Evolutionary conservation across 768 basidiomycete genomes (phyloP).

Genomic region (Panellus pusillus): DNA sequence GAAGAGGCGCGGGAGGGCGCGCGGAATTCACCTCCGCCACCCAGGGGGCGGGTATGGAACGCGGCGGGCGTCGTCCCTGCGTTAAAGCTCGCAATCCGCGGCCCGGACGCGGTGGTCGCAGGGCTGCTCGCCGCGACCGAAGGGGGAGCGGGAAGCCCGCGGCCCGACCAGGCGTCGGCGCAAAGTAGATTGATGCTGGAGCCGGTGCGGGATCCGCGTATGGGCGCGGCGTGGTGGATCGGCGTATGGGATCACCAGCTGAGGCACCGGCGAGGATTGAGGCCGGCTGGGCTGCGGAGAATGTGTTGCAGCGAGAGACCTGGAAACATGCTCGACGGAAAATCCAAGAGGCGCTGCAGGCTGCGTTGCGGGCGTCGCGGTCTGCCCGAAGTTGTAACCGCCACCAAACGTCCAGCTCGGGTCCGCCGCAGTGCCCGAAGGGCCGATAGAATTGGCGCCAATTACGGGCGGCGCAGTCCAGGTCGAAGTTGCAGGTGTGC

Average conservation of each 20-base stretch:
- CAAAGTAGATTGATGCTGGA: neutral
- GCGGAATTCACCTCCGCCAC: neutral
- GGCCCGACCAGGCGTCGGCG: slow-evolving; percentile 1
- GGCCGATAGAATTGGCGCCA: neutral
- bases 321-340: neutral
- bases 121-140: slow-evolving; percentile 8
- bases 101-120: slow-evolving; percentile 2
- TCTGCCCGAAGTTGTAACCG: slow-evolving; percentile 6
- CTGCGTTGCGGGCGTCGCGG: neutral
- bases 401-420: slow-evolving; percentile 3
- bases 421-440: neutral
- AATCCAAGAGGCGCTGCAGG: slow-evolving; percentile 6
- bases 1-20: slow-evolving; percentile 7
- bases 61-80: slow-evolving; percentile 9
- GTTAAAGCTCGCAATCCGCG: neutral
- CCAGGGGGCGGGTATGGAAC: neutral
- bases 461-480: neutral
- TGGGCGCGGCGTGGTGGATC: slow-evolving; percentile 8
- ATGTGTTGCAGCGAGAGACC: neutral
- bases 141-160: slow-evolving; percentile 8
- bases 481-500: neutral
- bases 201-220: neutral
- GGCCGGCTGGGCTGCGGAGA: slow-evolving; percentile 9
- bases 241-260: neutral
- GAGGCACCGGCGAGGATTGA: neutral